Conservation (phyloP, 163 green algal genomes). For the Scenedesmus sp. region DNA sequence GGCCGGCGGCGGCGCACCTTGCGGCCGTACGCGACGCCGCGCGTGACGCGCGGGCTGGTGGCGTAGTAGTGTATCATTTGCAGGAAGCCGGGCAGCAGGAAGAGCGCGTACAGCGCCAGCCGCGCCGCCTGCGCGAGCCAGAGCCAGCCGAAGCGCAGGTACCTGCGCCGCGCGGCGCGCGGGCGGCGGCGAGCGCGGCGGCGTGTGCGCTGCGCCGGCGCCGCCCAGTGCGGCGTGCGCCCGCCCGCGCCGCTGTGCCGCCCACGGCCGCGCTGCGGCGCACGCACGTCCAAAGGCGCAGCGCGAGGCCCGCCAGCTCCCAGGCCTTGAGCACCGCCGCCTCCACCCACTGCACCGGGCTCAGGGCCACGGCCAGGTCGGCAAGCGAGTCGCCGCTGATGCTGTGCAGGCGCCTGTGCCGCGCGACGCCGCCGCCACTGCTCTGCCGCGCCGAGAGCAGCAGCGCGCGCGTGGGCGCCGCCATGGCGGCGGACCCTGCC, state of each 20-base stretch:
- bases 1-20: slow-evolving; percentile 66
- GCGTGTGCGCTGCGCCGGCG: no score
- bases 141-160: slow-evolving; percentile 62
- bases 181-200: no score
- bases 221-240: neutral
- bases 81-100: slow-evolving; percentile 39
- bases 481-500: no score
- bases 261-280: slow-evolving; percentile 22
- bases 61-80: slow-evolving; percentile 91
- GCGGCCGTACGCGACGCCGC: slow-evolving; percentile 79
- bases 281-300: slow-evolving; percentile 55
- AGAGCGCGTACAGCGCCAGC: slow-evolving; percentile 76
- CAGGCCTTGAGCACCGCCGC: neutral
- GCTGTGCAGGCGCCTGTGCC: neutral
- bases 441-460: no score
- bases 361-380: slow-evolving; percentile 10
- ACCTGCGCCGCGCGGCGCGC: neutral
- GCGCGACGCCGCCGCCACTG: no score
- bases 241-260: no score
- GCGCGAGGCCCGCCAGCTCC: slow-evolving; percentile 29
- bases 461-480: no score
- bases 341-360: neutral
- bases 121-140: slow-evolving; percentile 61
- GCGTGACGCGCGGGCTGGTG: slow-evolving; percentile 66
- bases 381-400: slow-evolving; percentile 25